Base-by-base conservation (phyloP, 164 flowering plant species). In the Protea cynaroides region DNA sequence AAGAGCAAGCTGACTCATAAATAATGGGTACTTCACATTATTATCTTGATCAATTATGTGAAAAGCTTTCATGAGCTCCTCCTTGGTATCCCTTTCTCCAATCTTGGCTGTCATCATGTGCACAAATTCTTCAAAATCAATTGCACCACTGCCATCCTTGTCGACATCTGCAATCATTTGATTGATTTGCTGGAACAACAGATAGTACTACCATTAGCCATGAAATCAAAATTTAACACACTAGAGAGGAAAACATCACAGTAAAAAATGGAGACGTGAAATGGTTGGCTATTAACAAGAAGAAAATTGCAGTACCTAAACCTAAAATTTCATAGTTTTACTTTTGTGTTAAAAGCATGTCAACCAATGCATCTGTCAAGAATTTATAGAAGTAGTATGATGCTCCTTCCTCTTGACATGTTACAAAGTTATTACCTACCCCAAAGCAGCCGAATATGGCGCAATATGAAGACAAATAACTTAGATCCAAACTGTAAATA, bases 81-180 rank as follows among this genome's bases (percentile, higher is more conserved):
- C 97, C 76, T 84, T 95, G 5, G 88, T 79, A 76, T 92, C 97
- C 74, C 97, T 83, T 81, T 92, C 97, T 51, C 99, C 97, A 67
- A 95, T 84, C 72, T 95, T 88, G 29, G 92, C 92, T 1, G 97
- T 90, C 99, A 95, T 92, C 99, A 95, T 95, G 72, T 86, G 82
- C 57, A 65, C 84, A 76, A 95, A 95, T 76, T 95, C 99, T 75
- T 92, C 94, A 75, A 79, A 92, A 74, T 92, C 99, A 71, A 95
- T 95, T 8, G 97, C 86, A 53, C 99, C 99, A 80, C 97, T 95
- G 54, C 97, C 97, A 80, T 95, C 97, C 76, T 90, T 95, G 82
- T 95, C 99, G 25, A 95, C 99, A 72, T 95, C 99, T 25, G 90
- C 90, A 75, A 95, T 95, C 97, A 92, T 95, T 81, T 87, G 83